phyloP scores from a whole-genome alignment of 2,329 filamentous ascomycete species.

The Aspergillus melleus region DNA sequence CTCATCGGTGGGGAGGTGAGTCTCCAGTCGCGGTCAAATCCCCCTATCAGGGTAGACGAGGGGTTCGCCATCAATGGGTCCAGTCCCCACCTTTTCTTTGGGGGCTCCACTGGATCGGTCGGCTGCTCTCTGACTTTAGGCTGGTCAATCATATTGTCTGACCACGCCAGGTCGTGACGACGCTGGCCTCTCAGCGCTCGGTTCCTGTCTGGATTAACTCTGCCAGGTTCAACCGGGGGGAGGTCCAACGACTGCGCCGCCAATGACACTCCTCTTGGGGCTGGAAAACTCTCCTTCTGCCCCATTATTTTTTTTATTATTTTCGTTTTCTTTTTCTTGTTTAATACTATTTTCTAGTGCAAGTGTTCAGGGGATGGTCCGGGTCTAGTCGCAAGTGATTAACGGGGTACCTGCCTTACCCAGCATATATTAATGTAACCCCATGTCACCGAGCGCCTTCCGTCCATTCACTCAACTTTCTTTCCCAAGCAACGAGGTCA shows the following conservation, averaged over 20 bases:
- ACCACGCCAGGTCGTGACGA: constrained; percentile 12
- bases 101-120: constrained; percentile 17
- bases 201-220: neutral
- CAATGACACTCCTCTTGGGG: constrained; percentile 2
- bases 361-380: constrained; percentile 1
- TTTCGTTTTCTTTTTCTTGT: neutral
- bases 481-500: constrained; percentile 6
- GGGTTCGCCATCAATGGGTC: neutral
- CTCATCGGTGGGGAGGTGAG: constrained; percentile 3
- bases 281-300: neutral
- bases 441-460: neutral
- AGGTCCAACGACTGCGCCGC: constrained; percentile 1
- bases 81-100: constrained; percentile 11
- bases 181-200: constrained; percentile 5
- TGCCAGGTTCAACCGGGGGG: neutral
- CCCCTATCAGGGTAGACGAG: constrained; percentile 6
- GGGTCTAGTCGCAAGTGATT: neutral
- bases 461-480: neutral
- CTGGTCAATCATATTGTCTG: constrained; percentile 23
- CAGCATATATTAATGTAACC: neutral
- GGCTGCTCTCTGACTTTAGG: constrained; percentile 8
- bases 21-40: neutral
- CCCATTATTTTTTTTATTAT: neutral
- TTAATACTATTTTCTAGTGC: neutral
- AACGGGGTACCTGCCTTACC: neutral